phyloP scores from a whole-genome alignment of 192 early-diverging fungal genomes.

The Gigaspora rosea region DNA sequence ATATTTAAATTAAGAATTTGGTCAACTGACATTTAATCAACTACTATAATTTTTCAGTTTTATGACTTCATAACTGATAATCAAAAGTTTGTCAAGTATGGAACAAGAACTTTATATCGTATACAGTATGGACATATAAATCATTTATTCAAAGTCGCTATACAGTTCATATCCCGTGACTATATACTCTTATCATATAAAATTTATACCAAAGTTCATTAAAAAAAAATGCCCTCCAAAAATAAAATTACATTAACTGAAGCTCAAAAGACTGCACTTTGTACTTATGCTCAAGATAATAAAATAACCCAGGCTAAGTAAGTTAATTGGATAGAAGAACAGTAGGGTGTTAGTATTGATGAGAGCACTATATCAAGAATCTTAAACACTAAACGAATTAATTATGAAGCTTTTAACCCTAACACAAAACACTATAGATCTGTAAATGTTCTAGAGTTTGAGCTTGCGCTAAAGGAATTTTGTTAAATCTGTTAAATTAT shows the following conservation, averaged over 20 bases:
- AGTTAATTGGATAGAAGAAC: slow-evolving; percentile 26
- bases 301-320: slow-evolving; percentile 1
- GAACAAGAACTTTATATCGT: too few species aligned
- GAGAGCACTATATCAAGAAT: slow-evolving; percentile 16
- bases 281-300: slow-evolving; percentile 18
- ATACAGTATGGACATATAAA: too few species aligned
- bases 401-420: neutral
- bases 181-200: too few species aligned
- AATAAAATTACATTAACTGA: slow-evolving; percentile 27
- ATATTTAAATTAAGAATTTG: too few species aligned
- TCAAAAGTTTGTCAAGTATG: too few species aligned
- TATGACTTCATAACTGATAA: too few species aligned
- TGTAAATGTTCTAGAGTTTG: slow-evolving; percentile 2
- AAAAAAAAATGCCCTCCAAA: slow-evolving; percentile 10
- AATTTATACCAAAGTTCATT: too few species aligned
- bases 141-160: too few species aligned
- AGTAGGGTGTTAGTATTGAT: slow-evolving; percentile 21
- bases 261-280: slow-evolving; percentile 23
- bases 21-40: too few species aligned
- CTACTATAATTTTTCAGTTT: too few species aligned
- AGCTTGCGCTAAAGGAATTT: slow-evolving; percentile 12
- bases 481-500: neutral
- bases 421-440: slow-evolving; percentile 19
- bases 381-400: slow-evolving; percentile 26
- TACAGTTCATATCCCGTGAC: too few species aligned